Evolutionary conservation across 2,329 filamentous ascomycete species (phyloP).

Genomic region (Lasiodiplodia sp.): DNA sequence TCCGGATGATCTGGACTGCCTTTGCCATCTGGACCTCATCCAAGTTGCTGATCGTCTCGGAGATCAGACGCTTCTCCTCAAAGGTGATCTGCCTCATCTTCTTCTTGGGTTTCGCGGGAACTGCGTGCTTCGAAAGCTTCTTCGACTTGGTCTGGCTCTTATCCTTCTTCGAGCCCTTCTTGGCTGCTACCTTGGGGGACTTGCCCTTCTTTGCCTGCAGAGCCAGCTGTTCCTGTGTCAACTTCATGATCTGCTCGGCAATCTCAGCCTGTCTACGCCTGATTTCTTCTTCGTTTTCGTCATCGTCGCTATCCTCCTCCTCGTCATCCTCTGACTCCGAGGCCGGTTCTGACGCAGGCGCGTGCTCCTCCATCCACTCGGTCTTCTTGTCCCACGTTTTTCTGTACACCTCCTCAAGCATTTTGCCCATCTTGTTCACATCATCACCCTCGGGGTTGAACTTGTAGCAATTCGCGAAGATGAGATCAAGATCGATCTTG

Average conservation of each 20-base stretch:
- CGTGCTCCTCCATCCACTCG: slow-evolving; percentile 79
- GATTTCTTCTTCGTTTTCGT: slow-evolving; percentile 59
- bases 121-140: slow-evolving; percentile 40
- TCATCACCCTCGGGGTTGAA: slow-evolving; percentile 86
- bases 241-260: slow-evolving; percentile 49
- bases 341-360: slow-evolving; percentile 68
- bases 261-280: slow-evolving; percentile 69
- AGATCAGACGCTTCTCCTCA: slow-evolving; percentile 90
- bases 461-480: slow-evolving; percentile 88
- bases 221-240: slow-evolving; percentile 29
- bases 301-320: slow-evolving; percentile 74
- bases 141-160: slow-evolving; percentile 38
- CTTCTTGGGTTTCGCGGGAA: slow-evolving; percentile 54
- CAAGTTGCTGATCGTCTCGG: slow-evolving; percentile 81
- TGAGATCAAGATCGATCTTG: slow-evolving; percentile 79
- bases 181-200: slow-evolving; percentile 55
- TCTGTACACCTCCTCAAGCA: slow-evolving; percentile 78
- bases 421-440: slow-evolving; percentile 74
- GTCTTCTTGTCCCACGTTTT: slow-evolving; percentile 79
- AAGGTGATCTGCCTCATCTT: slow-evolving; percentile 73
- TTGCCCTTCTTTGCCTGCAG: slow-evolving; percentile 57
- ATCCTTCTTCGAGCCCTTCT: slow-evolving; percentile 54
- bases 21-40: slow-evolving; percentile 78
- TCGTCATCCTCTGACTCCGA: slow-evolving; percentile 72
- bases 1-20: slow-evolving; percentile 89